Conservation (phyloP, 2,329 filamentous ascomycete genomes). For the Fusarium albosuccineum region DNA sequence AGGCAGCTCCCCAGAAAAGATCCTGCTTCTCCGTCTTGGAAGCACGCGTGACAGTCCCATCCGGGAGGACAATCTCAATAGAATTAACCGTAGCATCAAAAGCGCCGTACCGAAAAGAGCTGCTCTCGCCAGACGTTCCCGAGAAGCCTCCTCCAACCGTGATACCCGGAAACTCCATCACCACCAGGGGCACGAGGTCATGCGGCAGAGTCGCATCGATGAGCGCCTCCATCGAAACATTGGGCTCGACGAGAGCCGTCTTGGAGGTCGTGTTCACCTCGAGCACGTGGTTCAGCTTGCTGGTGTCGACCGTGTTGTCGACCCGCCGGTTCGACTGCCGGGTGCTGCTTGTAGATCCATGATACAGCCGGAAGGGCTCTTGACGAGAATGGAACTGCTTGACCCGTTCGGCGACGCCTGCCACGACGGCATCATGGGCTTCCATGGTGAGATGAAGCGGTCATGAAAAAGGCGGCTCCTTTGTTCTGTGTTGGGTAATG, state of each 20-base stretch:
- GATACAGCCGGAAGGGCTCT: conserved; percentile 78
- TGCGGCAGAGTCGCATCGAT: conserved; percentile 68
- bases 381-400: conserved; percentile 57
- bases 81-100: conserved; percentile 73
- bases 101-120: conserved; percentile 74
- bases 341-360: conserved; percentile 83
- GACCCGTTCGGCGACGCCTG: conserved; percentile 58
- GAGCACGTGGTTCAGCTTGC: conserved; percentile 72
- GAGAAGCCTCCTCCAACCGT: conserved; percentile 77
- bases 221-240: conserved; percentile 76
- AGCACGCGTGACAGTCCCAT: conserved; percentile 68
- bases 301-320: conserved; percentile 75
- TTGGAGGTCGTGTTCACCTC: conserved; percentile 65
- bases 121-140: conserved; percentile 75
- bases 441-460: conserved; percentile 51
- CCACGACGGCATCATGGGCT: conserved; percentile 59
- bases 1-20: conserved; percentile 74
- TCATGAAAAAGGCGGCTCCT: neutral
- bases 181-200: conserved; percentile 72
- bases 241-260: conserved; percentile 76
- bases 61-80: conserved; percentile 74
- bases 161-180: conserved; percentile 81
- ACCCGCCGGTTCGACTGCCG: conserved; percentile 64
- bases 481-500: neutral
- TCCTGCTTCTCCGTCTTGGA: conserved; percentile 68